These are phyloP conservation scores for Harringtonia lauricola DNA, from an alignment of 2,329 filamentous ascomycete species.

Conservation along the genomic window DNA sequence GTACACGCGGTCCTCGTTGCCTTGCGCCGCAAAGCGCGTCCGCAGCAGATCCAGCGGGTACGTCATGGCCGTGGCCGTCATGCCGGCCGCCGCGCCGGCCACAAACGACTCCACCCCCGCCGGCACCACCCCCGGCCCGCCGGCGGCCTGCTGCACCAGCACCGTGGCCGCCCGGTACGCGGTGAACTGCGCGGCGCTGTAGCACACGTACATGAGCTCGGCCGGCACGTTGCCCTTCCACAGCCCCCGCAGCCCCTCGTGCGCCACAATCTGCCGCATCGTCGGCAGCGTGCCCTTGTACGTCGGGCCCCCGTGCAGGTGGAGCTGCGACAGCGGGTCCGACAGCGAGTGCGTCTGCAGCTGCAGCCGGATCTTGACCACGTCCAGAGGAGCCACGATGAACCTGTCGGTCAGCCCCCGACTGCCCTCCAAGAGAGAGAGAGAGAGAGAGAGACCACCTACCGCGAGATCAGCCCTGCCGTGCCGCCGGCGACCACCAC, in stretches of 20 bases:
- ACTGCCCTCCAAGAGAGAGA: background rate
- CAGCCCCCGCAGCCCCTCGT: constrained; percentile 76
- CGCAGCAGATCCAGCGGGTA: constrained; percentile 91
- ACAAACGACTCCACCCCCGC: constrained; percentile 68
- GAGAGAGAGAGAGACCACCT: constrained; percentile 11
- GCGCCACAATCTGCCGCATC: constrained; percentile 60
- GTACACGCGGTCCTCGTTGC: constrained; percentile 64
- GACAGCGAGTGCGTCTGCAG: constrained; percentile 79
- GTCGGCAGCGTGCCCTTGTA: constrained; percentile 73
- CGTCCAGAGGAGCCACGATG: constrained; percentile 88
- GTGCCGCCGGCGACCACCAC: constrained; percentile 44
- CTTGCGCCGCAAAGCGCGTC: constrained; percentile 94
- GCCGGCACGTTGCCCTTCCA: constrained; percentile 99
- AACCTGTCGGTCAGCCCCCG: constrained; percentile 50
- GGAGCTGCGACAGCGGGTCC: constrained; percentile 52
- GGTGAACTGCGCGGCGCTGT: constrained; percentile 82
- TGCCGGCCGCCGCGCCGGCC: constrained; percentile 73
- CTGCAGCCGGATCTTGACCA: constrained; percentile 95
- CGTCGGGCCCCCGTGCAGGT: constrained; percentile 33
- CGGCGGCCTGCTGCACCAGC: constrained; percentile 41
- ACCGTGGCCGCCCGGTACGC: constrained; percentile 69
- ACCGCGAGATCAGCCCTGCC: constrained; percentile 84
- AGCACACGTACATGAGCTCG: constrained; percentile 86
- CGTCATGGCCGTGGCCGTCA: constrained; percentile 67
- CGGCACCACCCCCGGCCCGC: constrained; percentile 37